Base-by-base conservation (phyloP, 2,329 filamentous ascomycete species). In the Berkeleyomyces basicola region DNA sequence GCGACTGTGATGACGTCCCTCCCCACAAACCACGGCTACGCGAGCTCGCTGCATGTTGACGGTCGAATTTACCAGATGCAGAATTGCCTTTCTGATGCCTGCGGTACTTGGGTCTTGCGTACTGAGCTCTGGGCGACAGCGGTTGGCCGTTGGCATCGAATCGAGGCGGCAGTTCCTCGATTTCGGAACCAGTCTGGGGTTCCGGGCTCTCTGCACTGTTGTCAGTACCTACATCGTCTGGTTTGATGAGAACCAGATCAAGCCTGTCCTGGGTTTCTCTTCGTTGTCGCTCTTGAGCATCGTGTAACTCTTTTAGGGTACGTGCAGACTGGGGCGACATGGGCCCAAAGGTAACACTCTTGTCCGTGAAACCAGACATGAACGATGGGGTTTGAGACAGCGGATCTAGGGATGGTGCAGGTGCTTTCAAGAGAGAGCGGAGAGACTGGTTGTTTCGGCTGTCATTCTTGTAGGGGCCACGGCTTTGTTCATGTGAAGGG, bases 81-180 rank as follows among this genome's bases (percentile, higher is more conserved):
- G 23, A 9, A 46, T 14, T 31, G 9, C 43, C 23, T 14, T 4
- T 7, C 14, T 14, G 9, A 14, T 37, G 16, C 5, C 46, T n/a
- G 33, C 58, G 58, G 16, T 59, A 37, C 10, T n/a, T 14, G 14
- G 39, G n/a, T 16, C 9, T 9, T 3, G 3, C 11, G 37, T 59
- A 16, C 11, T 36, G 42, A 10, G 23, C 31, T 16, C 44, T 36
- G 31, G 37, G 43, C 44, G 46, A 70, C 1, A 80, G 67, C 0
- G 73, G 76, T 10, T 69, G 71, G 1, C 78, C 78, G 1, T 74
- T 67, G 0, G 68, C 62, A 64, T 80, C 77, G 59, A 80, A 80
- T 0, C 78, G 74, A 60, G 76, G 75, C 0, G 78, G 78, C 0
- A 80, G 68, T 2, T 71, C 66, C 65, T 80, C 77, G 1, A 79